Evolutionary conservation across 106 monocot genomes (phyloP), one percentile per base, ranked within the genome.

Genomic region (Dendrobium nobile): DNA sequence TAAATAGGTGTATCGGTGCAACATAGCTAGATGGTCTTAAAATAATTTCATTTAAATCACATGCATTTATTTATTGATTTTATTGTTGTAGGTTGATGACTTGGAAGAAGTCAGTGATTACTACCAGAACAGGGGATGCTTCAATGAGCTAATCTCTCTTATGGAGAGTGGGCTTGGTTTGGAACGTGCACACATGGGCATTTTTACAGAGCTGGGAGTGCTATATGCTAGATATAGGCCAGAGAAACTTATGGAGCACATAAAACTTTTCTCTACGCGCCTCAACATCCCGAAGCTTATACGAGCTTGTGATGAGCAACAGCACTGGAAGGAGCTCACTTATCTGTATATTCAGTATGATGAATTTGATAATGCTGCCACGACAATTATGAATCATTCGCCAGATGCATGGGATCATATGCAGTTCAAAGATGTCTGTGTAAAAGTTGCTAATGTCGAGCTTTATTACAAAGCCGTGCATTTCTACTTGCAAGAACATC

Each of bases 361-460:
- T 85, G 96, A 97, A 77, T 97, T 94, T 78, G 96, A 97, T 86
- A 97, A 97, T 88, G 96, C 96, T 56, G 96, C 96, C 5, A 92
- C 92, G 16, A 97, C 96, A 80, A 94, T 97, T 20, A 97, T 97
- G 96, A 97, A 97, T 78, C 96, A 97, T 85, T 97, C 96, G 20
- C 96, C 96, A 41, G 94, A 92, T 86, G 94, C 96, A 55, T 97
- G 96, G 96, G 96, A 97, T 78, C 96, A 97, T 75, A 97, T 97
- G 96, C 94, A 97, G 75, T 97, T 97, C 78, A 97, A 97, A 73
- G 96, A 97, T 86, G 94, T 97, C 79, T 77, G 82, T 43, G 92
- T 90, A 33, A 97, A 97, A 84, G 94, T 94, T 79, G 96, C 96
- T 77, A 97, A 94, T 85, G 96, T 97, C 13, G 96, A 97, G 83